These are phyloP conservation scores for Rhodamnia rubescens DNA, from an alignment of 345 rosid genomes.

Conservation along the genomic window DNA sequence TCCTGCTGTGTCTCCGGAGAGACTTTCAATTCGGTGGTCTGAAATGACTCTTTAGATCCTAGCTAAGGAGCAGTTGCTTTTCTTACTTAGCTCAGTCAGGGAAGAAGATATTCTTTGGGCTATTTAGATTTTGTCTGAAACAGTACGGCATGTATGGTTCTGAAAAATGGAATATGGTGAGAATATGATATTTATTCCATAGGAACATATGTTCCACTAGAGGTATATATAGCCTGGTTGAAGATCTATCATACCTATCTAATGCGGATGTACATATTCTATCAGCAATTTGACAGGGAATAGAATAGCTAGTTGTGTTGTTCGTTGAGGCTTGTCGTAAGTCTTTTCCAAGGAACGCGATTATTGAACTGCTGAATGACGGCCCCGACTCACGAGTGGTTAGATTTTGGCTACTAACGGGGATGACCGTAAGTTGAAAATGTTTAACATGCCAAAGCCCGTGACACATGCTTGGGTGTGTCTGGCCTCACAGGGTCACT, in stretches of 20 bases:
- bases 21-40: neutral
- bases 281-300: accelerated
- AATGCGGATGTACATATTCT: accelerated
- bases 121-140: neutral
- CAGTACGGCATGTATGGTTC: neutral
- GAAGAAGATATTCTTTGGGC: neutral
- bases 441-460: neutral
- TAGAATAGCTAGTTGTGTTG: accelerated
- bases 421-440: neutral
- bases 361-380: neutral
- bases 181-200: neutral
- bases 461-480: neutral
- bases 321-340: neutral
- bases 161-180: neutral
- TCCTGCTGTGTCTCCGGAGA: neutral
- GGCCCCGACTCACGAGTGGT: neutral
- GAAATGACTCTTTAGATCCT: neutral
- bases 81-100: neutral
- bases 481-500: neutral
- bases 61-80: neutral
- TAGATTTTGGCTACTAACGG: neutral
- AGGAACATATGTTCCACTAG: neutral
- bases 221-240: neutral
- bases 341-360: neutral
- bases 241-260: accelerated